Percentiles rank a stretch among this genome's conserved stretches.
Evolutionary conservation across 768 basidiomycete species (phyloP).

Genomic region (Ephemerocybe angulata): DNA sequence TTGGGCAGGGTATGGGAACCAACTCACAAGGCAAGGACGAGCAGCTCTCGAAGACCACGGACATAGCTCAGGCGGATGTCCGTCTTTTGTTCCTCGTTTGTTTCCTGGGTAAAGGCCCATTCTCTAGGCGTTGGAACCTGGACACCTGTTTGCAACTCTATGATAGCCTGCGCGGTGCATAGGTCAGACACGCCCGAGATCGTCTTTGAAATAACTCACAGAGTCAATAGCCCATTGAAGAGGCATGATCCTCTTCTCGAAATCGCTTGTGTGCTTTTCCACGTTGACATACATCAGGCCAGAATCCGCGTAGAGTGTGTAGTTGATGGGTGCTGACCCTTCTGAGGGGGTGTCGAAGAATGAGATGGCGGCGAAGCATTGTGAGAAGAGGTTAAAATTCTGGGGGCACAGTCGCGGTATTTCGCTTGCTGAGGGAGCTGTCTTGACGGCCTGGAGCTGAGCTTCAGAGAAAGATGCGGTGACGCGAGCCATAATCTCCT

Average conservation of each 20-base stretch:
- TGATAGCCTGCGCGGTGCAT: conserved; percentile 51
- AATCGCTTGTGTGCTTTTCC: conserved; percentile 59
- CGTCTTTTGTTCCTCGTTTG: conserved; percentile 59
- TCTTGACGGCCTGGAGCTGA: conserved; percentile 48
- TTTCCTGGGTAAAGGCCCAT: conserved; percentile 70
- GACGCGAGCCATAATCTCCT: conserved; percentile 57
- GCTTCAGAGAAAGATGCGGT: conserved; percentile 45
- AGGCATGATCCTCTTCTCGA: conserved; percentile 64
- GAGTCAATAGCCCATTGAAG: conserved; percentile 76
- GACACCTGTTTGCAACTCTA: conserved; percentile 60
- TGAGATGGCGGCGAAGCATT: conserved; percentile 65
- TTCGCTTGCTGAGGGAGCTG: conserved; percentile 43
- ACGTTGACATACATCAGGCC: conserved; percentile 68
- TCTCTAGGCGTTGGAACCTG: conserved; percentile 56
- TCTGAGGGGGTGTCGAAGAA: conserved; percentile 56
- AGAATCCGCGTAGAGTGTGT: conserved; percentile 66
- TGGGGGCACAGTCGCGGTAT: conserved; percentile 62
- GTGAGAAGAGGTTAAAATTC: conserved; percentile 67
- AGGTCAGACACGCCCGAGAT: not conserved
- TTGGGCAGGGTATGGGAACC: not conserved
- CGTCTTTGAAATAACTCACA: conserved; percentile 34
- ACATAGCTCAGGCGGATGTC: conserved; percentile 59
- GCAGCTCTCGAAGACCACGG: conserved; percentile 54
- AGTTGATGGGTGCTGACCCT: conserved; percentile 42
- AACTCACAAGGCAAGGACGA: conserved; percentile 65